Conservation (phyloP, 208 protist genomes). For the Crithidia fasciculata region DNA sequence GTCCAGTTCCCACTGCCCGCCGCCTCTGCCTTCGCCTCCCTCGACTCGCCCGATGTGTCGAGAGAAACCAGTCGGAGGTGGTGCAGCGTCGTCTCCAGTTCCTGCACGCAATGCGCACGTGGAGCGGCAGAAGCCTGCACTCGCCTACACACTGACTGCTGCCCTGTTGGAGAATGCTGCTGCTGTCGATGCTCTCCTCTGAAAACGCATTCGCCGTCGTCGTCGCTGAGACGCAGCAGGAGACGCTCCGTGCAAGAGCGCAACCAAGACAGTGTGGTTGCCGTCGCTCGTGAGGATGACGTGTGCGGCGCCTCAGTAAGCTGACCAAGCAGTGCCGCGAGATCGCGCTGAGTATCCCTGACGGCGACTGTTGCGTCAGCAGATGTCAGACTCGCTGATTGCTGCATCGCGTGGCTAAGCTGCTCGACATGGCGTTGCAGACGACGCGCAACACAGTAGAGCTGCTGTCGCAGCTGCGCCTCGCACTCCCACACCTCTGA, state of each 20-base stretch:
- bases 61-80: conserved; percentile 8
- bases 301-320: no score
- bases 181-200: no score
- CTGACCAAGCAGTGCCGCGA: no score
- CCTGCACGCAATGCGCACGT: neutral
- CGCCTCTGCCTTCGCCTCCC: neutral
- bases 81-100: conserved; percentile 4
- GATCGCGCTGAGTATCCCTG: no score
- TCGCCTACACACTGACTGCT: neutral
- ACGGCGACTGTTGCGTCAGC: conserved; percentile 6
- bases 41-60: no score
- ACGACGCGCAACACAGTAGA: neutral
- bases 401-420: neutral
- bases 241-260: no score
- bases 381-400: neutral
- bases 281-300: no score
- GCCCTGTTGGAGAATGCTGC: no score
- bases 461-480: neutral
- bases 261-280: no score
- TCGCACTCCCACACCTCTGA: neutral
- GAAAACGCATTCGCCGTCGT: no score
- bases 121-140: neutral
- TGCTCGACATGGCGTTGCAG: neutral
- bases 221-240: no score
- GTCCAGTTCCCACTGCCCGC: no score